Base-by-base conservation (phyloP, 1,284 basidiomycete species). In the Ganoderma meredithae region DNA sequence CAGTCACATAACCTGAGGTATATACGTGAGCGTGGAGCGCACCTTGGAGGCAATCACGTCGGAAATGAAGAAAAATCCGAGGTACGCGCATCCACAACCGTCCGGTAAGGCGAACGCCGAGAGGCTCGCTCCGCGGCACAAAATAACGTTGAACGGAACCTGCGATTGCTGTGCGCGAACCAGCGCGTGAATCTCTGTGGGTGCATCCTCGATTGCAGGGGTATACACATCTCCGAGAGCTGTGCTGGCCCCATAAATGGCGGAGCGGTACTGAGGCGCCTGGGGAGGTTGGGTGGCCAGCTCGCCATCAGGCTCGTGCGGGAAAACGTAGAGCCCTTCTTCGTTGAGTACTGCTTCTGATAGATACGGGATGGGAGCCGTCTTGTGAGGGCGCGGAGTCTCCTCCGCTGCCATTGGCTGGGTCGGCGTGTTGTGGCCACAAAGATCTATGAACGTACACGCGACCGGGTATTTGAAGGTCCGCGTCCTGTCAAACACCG, bases 11-110 rank as follows among this genome's bases (percentile, higher is more conserved):
- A 9, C 31, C 36, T 58, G 39, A 43, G n/a, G 1, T 40, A 36
- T 31, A 40, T 33, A 12, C 31, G 19, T 36, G 33, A 31, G 13
- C n/a, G 6, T 36, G n/a, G 33, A 2, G 44, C 56, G 49, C 41
- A 68, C 71, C 40, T 63, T 47, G 1, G 43, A 43, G 7, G 49
- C 31, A 22, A 47, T 40, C 12, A 75, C 53, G 1, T 70, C 53
- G 13, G 52, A 44, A 6, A 73, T 65, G 36, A 63, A 55, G 66
- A 74, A 75, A 52, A 73, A 71, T 13, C 74, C 74, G 7, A 74
- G 60, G 36, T 69, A 73, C 2, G 70, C 68, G 41, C 70, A 72
- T 5, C 70, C 74, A 33, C 72, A 71, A 31, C 65, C 62, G 1
- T 62, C 65, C 2, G 71, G 72, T 2, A 73, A 65, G 17, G 40